Evolutionary conservation across 2,329 filamentous ascomycete genomes (phyloP).

Genomic region (Talaromyces sp.): DNA sequence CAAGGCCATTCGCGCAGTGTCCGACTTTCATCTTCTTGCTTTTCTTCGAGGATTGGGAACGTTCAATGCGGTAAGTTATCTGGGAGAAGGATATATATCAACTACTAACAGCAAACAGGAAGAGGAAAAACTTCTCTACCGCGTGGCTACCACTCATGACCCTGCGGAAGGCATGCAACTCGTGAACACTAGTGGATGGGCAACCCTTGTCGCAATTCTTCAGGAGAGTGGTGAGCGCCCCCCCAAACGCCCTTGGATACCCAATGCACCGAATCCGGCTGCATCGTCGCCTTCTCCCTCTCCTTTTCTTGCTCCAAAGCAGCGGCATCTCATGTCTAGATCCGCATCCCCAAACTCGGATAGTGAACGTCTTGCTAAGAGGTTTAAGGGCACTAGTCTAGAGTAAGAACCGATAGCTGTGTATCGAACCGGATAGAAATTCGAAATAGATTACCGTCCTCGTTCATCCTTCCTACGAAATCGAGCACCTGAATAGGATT

Average conservation of each 20-base stretch:
- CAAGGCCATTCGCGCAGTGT: slow-evolving; percentile 65
- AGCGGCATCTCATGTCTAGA: slow-evolving; percentile 32
- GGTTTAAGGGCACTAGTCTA: slow-evolving; percentile 61
- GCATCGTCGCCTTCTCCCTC: slow-evolving; percentile 25
- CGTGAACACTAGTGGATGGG: slow-evolving; percentile 85
- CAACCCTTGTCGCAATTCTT: slow-evolving; percentile 87
- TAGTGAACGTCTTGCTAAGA: slow-evolving; percentile 61
- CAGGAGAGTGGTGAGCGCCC: slow-evolving; percentile 96
- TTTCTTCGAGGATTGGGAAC: slow-evolving; percentile 79
- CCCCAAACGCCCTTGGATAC: slow-evolving; percentile 63
- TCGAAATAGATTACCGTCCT: slow-evolving; percentile 2
- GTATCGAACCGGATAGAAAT: neutral
- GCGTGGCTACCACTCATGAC: slow-evolving; percentile 77
- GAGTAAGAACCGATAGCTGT: slow-evolving; percentile 28
- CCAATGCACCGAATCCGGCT: slow-evolving; percentile 27
- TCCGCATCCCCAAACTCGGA: slow-evolving; percentile 45
- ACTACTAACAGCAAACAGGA: slow-evolving; percentile 56
- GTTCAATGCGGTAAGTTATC: slow-evolving; percentile 71
- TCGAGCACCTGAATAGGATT: neutral
- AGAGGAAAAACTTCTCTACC: slow-evolving; percentile 81
- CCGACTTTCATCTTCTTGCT: slow-evolving; percentile 91
- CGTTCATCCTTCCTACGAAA: neutral
- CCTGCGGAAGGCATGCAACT: slow-evolving; percentile 77
- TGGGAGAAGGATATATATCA: no score
- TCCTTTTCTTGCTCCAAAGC: slow-evolving; percentile 25